A percentile compares a stretch with the other conserved stretches of the same genome.
Evolutionary conservation across 352 stramenopile genomes (phyloP).

Genomic region (Phytophthora multivora): DNA sequence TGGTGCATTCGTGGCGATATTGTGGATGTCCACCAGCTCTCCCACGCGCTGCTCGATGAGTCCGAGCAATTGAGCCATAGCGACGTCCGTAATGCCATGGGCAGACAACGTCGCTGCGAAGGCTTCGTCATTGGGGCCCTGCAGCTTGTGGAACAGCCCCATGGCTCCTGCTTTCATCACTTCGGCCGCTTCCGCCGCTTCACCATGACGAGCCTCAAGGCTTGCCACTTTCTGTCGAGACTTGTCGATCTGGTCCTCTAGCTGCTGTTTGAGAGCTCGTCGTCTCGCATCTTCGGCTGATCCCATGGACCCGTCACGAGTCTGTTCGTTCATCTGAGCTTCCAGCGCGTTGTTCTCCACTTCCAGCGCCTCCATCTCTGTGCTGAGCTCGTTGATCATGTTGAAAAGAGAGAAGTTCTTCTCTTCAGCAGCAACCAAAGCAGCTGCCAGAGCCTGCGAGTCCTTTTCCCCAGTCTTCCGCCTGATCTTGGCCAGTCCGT

Average conservation of each 20-base stretch:
- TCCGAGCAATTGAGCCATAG: slow-evolving; percentile 81
- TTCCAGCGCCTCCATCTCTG: slow-evolving; percentile 88
- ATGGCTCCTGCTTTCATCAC: slow-evolving; percentile 76
- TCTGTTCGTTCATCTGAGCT: slow-evolving; percentile 53
- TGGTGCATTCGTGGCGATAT: slow-evolving; percentile 72
- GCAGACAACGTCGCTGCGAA: slow-evolving; percentile 70
- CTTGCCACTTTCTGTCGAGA: slow-evolving; percentile 76
- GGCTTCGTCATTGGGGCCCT: slow-evolving; percentile 71
- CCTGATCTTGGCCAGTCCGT: slow-evolving; percentile 87
- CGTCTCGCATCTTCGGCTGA: slow-evolving; percentile 63
- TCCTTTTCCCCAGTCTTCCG: slow-evolving; percentile 88
- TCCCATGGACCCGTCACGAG: slow-evolving; percentile 44
- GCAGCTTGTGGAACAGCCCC: slow-evolving; percentile 84
- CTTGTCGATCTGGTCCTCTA: slow-evolving; percentile 87
- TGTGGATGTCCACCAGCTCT: slow-evolving; percentile 88
- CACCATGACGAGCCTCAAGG: slow-evolving; percentile 67
- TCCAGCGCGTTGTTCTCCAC: slow-evolving; percentile 85
- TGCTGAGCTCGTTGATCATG: slow-evolving; percentile 94
- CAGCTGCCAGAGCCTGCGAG: slow-evolving; percentile 83
- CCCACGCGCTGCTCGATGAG: slow-evolving; percentile 86
- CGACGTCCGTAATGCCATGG: slow-evolving; percentile 79
- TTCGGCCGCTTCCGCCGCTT: slow-evolving; percentile 67
- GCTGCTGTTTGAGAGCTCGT: slow-evolving; percentile 64
- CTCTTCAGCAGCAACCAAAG: slow-evolving; percentile 89
- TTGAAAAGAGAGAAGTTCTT: slow-evolving; percentile 97